A percentile compares a stretch with the other conserved stretches of the same genome.
Evolutionary conservation across 345 rosid species (phyloP).

Genomic region (Lepidium africanum): DNA sequence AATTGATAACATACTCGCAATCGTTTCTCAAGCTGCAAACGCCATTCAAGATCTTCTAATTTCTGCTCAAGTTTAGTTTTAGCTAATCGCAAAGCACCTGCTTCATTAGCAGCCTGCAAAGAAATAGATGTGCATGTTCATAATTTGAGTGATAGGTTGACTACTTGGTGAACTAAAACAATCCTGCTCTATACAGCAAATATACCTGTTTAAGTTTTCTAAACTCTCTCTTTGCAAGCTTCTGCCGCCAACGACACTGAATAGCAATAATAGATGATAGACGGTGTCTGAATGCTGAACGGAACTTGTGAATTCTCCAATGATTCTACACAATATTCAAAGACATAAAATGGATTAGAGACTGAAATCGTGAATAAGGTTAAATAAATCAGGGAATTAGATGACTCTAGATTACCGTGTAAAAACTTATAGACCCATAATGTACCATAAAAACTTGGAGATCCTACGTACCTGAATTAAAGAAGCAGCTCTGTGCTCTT

Average conservation of each 20-base stretch:
- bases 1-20: conserved; percentile 56
- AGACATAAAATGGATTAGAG: conserved; percentile 4
- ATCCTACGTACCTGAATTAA: conserved; percentile 58
- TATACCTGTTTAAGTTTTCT: conserved; percentile 69
- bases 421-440: neutral
- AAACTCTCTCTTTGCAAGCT: conserved; percentile 74
- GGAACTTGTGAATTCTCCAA: conserved; percentile 75
- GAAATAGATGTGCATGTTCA: conserved; percentile 12
- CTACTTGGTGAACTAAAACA: neutral
- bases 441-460: neutral
- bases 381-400: conserved; percentile 7
- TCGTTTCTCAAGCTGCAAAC: conserved; percentile 83
- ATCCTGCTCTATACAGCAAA: conserved; percentile 6
- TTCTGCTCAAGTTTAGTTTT: conserved; percentile 93
- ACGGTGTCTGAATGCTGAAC: conserved; percentile 45
- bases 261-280: conserved; percentile 64
- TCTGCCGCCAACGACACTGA: conserved; percentile 88
- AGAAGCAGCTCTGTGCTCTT: conserved; percentile 62
- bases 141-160: conserved; percentile 6
- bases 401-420: neutral
- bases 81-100: conserved; percentile 90
- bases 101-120: conserved; percentile 81
- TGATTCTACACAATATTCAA: conserved; percentile 43
- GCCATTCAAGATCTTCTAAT: conserved; percentile 88
- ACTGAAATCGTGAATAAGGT: conserved; percentile 2